Conservation (phyloP, 306 rosid species). For the Vigna unguiculata region DNA sequence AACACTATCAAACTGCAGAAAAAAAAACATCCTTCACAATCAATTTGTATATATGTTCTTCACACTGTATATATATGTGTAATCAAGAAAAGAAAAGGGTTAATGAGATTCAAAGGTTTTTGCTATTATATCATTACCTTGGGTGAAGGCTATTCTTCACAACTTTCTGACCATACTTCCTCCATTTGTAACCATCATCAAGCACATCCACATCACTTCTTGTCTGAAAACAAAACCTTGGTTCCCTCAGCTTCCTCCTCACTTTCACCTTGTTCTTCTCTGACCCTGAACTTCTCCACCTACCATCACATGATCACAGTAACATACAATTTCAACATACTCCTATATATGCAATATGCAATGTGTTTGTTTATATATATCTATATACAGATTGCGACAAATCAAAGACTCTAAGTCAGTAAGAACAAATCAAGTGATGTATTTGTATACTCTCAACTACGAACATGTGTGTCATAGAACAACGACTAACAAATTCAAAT, state of each 20-base stretch:
- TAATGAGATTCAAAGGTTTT: neutral
- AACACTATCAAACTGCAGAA: neutral
- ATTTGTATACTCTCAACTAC: too few species aligned
- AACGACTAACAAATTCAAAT: too few species aligned
- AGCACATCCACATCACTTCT: conserved; percentile 99
- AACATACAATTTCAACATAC: neutral
- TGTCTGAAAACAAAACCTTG: conserved; percentile 97
- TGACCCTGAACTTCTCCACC: conserved; percentile 88
- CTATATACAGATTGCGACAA: too few species aligned
- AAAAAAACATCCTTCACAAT: neutral
- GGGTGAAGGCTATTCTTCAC: conserved; percentile 99
- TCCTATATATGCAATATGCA: neutral
- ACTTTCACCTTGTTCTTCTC: conserved; percentile 91
- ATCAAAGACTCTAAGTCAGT: too few species aligned
- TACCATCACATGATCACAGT: conserved; percentile 37
- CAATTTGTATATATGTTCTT: neutral
- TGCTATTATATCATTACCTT: conserved; percentile 81
- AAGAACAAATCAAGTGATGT: too few species aligned
- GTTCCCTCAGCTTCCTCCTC: conserved; percentile 96
- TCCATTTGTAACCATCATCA: conserved; percentile 99
- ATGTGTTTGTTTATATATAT: neutral
- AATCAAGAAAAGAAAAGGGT: neutral
- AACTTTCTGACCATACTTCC: conserved; percentile 97
- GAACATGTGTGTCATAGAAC: too few species aligned
- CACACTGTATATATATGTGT: too few species aligned